Evolutionary conservation across 352 stramenopile species (phyloP).

Genomic region (Globisporangium acanthophoron): DNA sequence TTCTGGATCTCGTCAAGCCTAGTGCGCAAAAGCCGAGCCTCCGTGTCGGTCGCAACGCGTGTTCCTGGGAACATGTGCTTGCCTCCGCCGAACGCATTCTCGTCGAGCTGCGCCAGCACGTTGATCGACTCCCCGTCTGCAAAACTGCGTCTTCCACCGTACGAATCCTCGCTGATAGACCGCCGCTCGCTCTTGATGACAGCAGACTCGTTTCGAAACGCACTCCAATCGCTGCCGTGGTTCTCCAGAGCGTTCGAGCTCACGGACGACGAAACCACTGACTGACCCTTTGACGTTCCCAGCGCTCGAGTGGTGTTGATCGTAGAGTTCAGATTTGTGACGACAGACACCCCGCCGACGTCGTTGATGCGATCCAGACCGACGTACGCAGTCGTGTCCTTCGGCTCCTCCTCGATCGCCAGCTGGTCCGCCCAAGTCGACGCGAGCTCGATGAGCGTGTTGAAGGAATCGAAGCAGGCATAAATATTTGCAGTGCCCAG

Average conservation of each 20-base stretch:
- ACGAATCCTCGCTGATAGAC: conserved; percentile 17
- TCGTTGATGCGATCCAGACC: conserved; percentile 58
- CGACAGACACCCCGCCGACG: conserved; percentile 57
- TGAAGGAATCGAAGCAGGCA: conserved; percentile 87
- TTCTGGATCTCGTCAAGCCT: conserved; percentile 71
- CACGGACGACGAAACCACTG: neutral
- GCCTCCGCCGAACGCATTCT: conserved; percentile 67
- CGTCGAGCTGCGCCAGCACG: conserved; percentile 72
- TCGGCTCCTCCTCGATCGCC: conserved; percentile 50
- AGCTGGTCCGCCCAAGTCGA: conserved; percentile 70
- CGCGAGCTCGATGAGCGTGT: conserved; percentile 72
- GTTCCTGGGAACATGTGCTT: conserved; percentile 61
- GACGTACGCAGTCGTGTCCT: conserved; percentile 75
- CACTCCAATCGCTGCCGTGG: neutral
- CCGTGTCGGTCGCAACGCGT: conserved; percentile 67
- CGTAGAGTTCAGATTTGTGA: conserved; percentile 61
- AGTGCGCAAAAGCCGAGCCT: conserved; percentile 73
- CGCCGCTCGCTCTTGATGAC: neutral
- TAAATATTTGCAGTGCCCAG: conserved; percentile 86
- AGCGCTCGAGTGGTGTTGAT: conserved; percentile 20
- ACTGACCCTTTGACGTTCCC: conserved; percentile 8
- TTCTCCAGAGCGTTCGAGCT: neutral
- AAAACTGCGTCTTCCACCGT: conserved; percentile 3
- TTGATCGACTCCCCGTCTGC: conserved; percentile 24
- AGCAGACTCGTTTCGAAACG: neutral